Evolutionary conservation across 2,329 filamentous ascomycete species (phyloP), one percentile per base, ranked within the genome.

Genomic region (Pseudocercospora fuligena): DNA sequence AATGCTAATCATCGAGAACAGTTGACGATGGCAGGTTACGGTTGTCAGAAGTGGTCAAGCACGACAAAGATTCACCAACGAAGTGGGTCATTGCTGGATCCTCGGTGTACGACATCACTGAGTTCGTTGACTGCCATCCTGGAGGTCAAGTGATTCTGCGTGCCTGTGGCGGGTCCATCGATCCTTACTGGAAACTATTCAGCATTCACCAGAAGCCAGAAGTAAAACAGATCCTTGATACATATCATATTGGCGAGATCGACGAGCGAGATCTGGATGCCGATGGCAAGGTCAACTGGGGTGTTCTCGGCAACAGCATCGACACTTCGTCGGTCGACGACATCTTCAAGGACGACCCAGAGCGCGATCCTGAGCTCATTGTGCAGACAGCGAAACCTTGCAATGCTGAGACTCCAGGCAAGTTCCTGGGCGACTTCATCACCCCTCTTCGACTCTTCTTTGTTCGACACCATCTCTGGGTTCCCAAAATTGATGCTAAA

Each of bases 141-240:
- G 89, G 89, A 3, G 89, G 89, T 49, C 86, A 90, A 61, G 87
- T 91, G 14, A 91, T 91, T 66, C 80, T 91, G 8, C 84, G 86
- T 31, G 89, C 89, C 1, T 88, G 87, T 0, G 89, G 89, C 3
- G 85, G 86, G 43, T 86, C 84, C 63, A 85, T 91, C 59, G 89
- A 91, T 60, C 85, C 86, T 0, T 91, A 90, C 78, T 91, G 89
- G 89, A 82, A 90, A 66, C 89, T 91, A 61, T 91, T 91, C 74
- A 82, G 84, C 56, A 90, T 91, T 66, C 89, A 91, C 80, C 88
- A 90, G 75, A 83, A 85, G 19, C 82, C 86, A 49, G 86, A 91
- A 66, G 88, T 91, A 5, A 66, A 87, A 90, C 57, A 63, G 54
- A 89, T 91, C 47, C 80, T 91, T 0, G 82, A 87, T n/a, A 84